A percentile compares a stretch with the other conserved stretches of the same genome.
Evolutionary conservation across 257 asterid genomes (phyloP).

Genomic region (Primulina huaijiensis): DNA sequence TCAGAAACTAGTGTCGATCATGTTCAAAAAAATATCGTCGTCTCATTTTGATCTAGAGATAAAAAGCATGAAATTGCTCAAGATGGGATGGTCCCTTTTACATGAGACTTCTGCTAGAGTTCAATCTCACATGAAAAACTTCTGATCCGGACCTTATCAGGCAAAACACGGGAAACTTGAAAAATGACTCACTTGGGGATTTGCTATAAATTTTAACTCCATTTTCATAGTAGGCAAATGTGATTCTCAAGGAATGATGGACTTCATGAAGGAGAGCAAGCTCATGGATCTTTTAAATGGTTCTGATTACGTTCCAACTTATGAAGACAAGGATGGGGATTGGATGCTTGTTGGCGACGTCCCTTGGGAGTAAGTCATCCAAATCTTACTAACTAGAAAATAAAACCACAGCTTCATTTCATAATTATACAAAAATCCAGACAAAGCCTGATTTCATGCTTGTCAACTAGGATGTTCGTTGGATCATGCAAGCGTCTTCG

Average conservation of each 20-base stretch:
- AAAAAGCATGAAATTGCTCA: not conserved
- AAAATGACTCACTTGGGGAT: not conserved
- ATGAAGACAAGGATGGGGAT: slow-evolving; percentile 82
- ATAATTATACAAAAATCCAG: slow-evolving; percentile 7
- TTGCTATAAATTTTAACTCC: not conserved
- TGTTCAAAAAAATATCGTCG: not conserved
- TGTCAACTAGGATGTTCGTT: slow-evolving; percentile 47
- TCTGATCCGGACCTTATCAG: not conserved
- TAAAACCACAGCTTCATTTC: slow-evolving; percentile 7
- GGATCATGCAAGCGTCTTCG: slow-evolving; percentile 66
- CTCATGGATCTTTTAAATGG: slow-evolving; percentile 60
- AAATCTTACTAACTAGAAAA: not conserved
- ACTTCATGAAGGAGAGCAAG: slow-evolving; percentile 76
- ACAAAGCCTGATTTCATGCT: not conserved
- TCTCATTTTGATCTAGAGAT: not conserved
- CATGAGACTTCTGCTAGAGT: not conserved
- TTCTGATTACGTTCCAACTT: slow-evolving; percentile 75
- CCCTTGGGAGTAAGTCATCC: slow-evolving; percentile 71
- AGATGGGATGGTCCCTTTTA: not conserved
- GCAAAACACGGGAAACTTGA: not conserved
- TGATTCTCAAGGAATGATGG: slow-evolving; percentile 64
- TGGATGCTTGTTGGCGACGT: slow-evolving; percentile 89
- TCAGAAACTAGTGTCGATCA: not conserved
- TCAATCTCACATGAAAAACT: not conserved
- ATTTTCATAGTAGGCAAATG: slow-evolving; percentile 44